Evolutionary conservation across 192 early-diverging fungal species (phyloP), one percentile per base, ranked within the genome.

Genomic region (Chytriomyces confervae): DNA sequence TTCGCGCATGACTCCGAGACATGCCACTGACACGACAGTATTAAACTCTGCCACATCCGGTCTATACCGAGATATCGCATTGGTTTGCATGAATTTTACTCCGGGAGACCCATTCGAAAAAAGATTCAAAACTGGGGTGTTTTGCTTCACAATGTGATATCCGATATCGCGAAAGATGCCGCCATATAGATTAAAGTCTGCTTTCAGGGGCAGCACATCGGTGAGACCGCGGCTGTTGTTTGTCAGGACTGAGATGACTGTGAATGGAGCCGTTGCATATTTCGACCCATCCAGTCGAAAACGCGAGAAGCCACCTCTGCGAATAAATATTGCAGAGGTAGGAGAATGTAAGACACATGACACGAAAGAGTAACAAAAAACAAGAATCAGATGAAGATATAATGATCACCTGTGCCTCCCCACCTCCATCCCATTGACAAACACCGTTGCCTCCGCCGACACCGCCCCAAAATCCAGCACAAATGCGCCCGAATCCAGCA

Each of bases 301-400:
- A 20, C 74, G 74, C 46, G 74, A 76, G 47, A 76, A 76, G 20
- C 74, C 74, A n/a, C 74, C 74, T 13, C 46, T n/a, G 48, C 11
- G 29, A 43, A n/a, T 16, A 48, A 43, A n/a, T 16, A 48, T 11
- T n/a, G 46, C n/a, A 8, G 2, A 36, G 2, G 4, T 1, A 36
- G 36, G 36, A 36, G 36, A 36, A 36, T 36, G 0, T 36, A 36
- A 36, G 36, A 36, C 4, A 4, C 36, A 36, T 36, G 36, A 36
- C 36, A 36, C 1, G 36, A 36, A 36, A 36, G 36, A 36, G 36
- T 0, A 36, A 36, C 3, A 23, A 13, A 29, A 10, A 24, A 20
- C 36, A 63, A 16, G 57, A 60, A n/a, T 60, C 7, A 5, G 57
- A 20, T n/a, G 1, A 29, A 63, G 5, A 23, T 29, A 4, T n/a